Base-by-base conservation (phyloP, 169 alveolate genomes). In the Plasmodium vivax region DNA sequence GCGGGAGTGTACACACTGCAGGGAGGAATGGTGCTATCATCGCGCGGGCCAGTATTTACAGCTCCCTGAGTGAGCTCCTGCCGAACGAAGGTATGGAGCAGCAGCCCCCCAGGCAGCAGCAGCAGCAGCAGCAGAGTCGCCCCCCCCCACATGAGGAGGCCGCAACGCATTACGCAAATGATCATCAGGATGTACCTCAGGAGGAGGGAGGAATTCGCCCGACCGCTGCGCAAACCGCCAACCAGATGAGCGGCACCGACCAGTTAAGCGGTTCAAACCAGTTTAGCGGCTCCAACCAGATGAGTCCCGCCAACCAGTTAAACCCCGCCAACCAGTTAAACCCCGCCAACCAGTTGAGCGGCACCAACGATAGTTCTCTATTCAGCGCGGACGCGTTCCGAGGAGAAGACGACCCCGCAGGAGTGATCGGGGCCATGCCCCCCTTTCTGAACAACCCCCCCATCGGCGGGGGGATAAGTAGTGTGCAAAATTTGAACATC, bases 401-500 rank as follows among this genome's bases (percentile, higher is more conserved):
- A 68, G 77, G 77, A 23, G 77, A 30, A 23, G 38, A 30, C n/a
- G 47, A 27, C 38, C 77, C 77, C 19, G 62, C 62, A 51, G 62
- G 62, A 71, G 68, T 84, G 54, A 34, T 72, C 9, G 56, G 30
- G 32, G n/a, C 16, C 30, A 47, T 19, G 0, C 56, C 38, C 23
- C 34, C 74, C 30, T 71, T 16, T 16, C 30, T 83, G 77, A 71
- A 56, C 45, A 71, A 58, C 10, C 74, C 43, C n/a, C 32, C 72
- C 47, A 34, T 71, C 58, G 43, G 54, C 10, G 93, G n/a, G 32
- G 43, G 14, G n/a, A 41, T 72, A 27, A 84, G 27, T 16, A 36
- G 9, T 8, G 83, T n/a, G 30, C 84, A 84, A 14, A 84, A 84
- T 72, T 12, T 71, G 14, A 84, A 84, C 77, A 84, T 84, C 54